Conservation (phyloP, 192 early-diverging fungal genomes). For the Coemansia sp. region DNA sequence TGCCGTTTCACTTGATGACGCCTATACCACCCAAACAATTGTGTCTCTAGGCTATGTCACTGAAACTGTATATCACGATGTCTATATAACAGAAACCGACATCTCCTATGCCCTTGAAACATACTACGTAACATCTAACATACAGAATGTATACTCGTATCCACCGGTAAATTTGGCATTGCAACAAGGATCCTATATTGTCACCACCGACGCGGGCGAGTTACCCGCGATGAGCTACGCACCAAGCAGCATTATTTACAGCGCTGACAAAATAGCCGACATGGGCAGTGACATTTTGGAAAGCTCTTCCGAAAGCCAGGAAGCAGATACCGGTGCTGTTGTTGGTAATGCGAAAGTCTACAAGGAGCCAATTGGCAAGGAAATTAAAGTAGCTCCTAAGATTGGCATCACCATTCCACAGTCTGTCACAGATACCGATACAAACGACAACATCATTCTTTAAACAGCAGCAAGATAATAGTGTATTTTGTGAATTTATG, state of each 20-base stretch:
- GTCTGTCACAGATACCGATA: not conserved
- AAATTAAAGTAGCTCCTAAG: not conserved
- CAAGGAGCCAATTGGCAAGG: not conserved
- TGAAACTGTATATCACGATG: not conserved
- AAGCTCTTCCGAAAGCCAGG: not conserved
- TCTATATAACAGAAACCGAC: not conserved
- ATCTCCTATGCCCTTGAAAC: not conserved
- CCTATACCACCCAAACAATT: not conserved
- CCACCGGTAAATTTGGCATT: not conserved
- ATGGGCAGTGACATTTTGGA: not conserved
- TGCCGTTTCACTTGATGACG: not conserved
- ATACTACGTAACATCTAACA: not conserved
- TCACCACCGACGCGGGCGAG: not conserved
- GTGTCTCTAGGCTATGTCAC: conserved; percentile 7
- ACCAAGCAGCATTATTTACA: not conserved
- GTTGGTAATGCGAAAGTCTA: not conserved
- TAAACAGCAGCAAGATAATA: not conserved
- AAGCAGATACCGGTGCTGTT: not conserved
- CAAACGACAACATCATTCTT: not conserved
- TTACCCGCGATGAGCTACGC: not conserved
- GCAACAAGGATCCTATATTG: not conserved
- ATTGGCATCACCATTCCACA: not conserved
- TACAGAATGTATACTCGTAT: not conserved
- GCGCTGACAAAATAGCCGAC: not conserved
- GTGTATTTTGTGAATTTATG: not conserved